A percentile compares a stretch with the other conserved stretches of the same genome.
These are phyloP conservation scores for Solanum raphanifolium DNA, from an alignment of 257 asterid genomes.

Conservation along the genomic window DNA sequence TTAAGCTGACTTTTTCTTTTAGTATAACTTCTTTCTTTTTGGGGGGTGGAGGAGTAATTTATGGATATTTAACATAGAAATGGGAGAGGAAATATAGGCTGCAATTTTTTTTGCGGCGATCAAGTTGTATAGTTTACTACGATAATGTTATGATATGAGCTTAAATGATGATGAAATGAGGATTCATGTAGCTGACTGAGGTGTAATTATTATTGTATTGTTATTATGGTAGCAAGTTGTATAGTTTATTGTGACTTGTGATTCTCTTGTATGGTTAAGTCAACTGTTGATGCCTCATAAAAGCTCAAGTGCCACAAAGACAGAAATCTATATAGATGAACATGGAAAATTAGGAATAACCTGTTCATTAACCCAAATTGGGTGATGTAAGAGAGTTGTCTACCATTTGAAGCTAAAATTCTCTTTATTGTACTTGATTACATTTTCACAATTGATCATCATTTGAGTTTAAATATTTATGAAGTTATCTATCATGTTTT, in stretches of 20 bases:
- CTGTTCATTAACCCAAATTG: not conserved
- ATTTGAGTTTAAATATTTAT: not conserved
- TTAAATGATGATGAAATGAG: not conserved
- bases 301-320: not conserved
- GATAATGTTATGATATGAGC: not conserved
- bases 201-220: not conserved
- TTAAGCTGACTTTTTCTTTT: not conserved
- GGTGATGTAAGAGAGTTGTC: not conserved
- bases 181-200: not conserved
- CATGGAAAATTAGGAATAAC: not conserved
- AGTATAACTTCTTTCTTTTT: not conserved
- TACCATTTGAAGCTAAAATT: not conserved
- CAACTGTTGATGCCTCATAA: not conserved
- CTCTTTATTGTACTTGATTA: not conserved
- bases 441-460: not conserved
- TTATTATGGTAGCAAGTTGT: not conserved
- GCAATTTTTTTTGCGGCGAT: not conserved
- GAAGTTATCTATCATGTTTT: not conserved
- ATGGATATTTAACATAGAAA: not conserved
- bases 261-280: not conserved
- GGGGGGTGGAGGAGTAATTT: not conserved
- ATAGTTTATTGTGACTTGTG: not conserved
- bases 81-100: not conserved
- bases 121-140: conserved; percentile 4
- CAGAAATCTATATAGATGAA: not conserved